Evolutionary conservation across 768 basidiomycete species (phyloP).

Genomic region (Tylopilus subfusipes): DNA sequence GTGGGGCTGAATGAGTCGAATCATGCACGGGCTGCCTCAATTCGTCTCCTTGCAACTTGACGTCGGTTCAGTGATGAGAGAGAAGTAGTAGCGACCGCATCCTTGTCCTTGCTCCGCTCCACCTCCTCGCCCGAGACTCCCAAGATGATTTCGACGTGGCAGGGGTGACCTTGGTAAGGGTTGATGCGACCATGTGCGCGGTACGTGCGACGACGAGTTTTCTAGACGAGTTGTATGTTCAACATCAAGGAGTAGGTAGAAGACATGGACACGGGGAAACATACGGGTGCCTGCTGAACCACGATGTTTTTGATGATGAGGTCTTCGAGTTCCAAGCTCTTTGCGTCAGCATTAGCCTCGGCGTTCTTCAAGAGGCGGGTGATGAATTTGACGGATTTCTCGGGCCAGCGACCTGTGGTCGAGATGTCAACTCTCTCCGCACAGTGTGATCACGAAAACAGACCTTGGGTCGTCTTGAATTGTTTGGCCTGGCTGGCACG

Average conservation of each 20-base stretch:
- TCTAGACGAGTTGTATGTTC: slow-evolving; percentile 42
- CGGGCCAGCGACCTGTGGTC: slow-evolving; percentile 93
- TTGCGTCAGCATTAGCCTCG: slow-evolving; percentile 97
- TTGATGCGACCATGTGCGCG: slow-evolving; percentile 98
- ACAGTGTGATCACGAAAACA: slow-evolving; percentile 27
- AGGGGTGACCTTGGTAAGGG: slow-evolving; percentile 98
- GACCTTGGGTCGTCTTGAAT: slow-evolving; percentile 95
- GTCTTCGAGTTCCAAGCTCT: slow-evolving; percentile 91
- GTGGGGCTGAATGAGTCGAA: slow-evolving; percentile 16
- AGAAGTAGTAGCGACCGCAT: slow-evolving; percentile 42
- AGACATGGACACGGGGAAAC: slow-evolving; percentile 30
- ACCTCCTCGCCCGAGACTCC: slow-evolving; percentile 76
- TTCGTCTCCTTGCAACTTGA: slow-evolving; percentile 83
- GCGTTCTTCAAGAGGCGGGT: slow-evolving; percentile 96
- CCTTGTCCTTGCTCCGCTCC: slow-evolving; percentile 88
- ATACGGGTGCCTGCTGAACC: slow-evolving; percentile 95
- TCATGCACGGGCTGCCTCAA: slow-evolving; percentile 74
- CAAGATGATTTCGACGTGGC: slow-evolving; percentile 94
- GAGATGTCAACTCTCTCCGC: not conserved
- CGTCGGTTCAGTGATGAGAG: slow-evolving; percentile 75
- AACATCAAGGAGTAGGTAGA: not conserved
- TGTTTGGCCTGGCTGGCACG: slow-evolving; percentile 93
- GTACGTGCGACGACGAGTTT: slow-evolving; percentile 99
- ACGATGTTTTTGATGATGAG: slow-evolving; percentile 95
- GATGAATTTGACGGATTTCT: slow-evolving; percentile 97